Percentiles rank a stretch among this genome's conserved stretches.
These are phyloP conservation scores for Coniochaeta pulveracea DNA, from an alignment of 2,329 filamentous ascomycete genomes.

Conservation along the genomic window DNA sequence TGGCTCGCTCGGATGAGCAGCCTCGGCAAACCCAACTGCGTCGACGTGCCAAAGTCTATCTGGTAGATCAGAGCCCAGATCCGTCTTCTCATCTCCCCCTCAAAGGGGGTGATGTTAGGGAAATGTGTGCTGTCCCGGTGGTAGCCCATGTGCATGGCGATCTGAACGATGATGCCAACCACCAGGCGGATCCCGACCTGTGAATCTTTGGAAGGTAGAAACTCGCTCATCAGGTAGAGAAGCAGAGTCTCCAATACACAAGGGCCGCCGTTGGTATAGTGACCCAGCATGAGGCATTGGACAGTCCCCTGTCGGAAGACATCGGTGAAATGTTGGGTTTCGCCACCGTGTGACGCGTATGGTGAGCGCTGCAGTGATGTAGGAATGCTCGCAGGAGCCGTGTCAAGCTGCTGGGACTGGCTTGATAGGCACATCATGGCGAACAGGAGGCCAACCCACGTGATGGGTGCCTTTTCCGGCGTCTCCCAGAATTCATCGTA, in stretches of 20 bases:
- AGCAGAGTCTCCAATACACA: slow-evolving; percentile 51
- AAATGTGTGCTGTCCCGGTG: slow-evolving; percentile 51
- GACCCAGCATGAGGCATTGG: slow-evolving; percentile 51
- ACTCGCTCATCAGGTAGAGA: slow-evolving; percentile 50
- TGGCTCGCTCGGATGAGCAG: slow-evolving; percentile 11
- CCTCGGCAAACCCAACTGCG: slow-evolving; percentile 10
- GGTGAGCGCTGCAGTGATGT: slow-evolving; percentile 38
- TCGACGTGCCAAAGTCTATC: slow-evolving; percentile 11
- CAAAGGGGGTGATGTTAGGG: slow-evolving; percentile 22
- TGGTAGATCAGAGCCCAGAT: slow-evolving; percentile 24
- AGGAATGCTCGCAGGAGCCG: slow-evolving; percentile 53
- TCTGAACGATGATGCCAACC: slow-evolving; percentile 44
- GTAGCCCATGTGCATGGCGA: slow-evolving; percentile 57
- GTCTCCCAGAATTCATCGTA: slow-evolving; percentile 25
- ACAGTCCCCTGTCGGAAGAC: slow-evolving; percentile 42
- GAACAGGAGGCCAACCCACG: slow-evolving; percentile 32
- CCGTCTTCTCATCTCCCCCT: slow-evolving; percentile 41
- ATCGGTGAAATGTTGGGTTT: background rate
- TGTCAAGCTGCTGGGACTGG: slow-evolving; percentile 48
- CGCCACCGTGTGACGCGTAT: slow-evolving; percentile 27
- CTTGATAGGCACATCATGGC: slow-evolving; percentile 52
- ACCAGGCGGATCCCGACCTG: slow-evolving; percentile 50
- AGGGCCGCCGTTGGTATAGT: slow-evolving; percentile 50
- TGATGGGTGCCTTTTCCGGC: slow-evolving; percentile 21
- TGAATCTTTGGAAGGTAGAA: slow-evolving; percentile 39